A percentile compares a stretch with the other conserved stretches of the same genome.
These are phyloP conservation scores for Cudoniella acicularis DNA, from an alignment of 495 filamentous ascomycete genomes.

Conservation along the genomic window DNA sequence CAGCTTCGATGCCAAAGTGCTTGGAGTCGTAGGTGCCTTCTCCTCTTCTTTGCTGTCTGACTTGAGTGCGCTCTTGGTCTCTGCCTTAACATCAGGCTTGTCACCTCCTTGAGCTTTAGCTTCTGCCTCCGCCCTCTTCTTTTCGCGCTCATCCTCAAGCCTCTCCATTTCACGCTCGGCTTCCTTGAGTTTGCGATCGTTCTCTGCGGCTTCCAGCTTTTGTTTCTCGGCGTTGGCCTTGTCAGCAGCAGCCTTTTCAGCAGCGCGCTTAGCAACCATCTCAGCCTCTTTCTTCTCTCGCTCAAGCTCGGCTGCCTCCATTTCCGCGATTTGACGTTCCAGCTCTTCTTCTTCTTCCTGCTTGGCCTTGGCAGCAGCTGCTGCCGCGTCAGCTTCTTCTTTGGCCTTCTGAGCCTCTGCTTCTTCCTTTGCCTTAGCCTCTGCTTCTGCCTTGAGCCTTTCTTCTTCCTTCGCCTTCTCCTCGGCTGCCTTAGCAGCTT, in stretches of 20 bases:
- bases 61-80: conserved; percentile 19
- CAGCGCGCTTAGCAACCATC: conserved; percentile 51
- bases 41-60: conserved; percentile 29
- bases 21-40: conserved; percentile 28
- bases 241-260: conserved; percentile 56
- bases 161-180: conserved; percentile 52
- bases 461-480: conserved; percentile 26
- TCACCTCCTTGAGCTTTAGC: not conserved
- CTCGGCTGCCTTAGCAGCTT: not conserved
- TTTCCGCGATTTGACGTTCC: conserved; percentile 46
- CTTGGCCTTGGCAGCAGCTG: conserved; percentile 53
- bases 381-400: conserved; percentile 63
- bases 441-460: conserved; percentile 29
- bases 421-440: conserved; percentile 28
- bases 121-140: conserved; percentile 31
- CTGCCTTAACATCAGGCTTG: conserved; percentile 25
- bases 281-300: conserved; percentile 44
- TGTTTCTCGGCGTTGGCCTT: conserved; percentile 58
- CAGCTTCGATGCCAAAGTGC: conserved; percentile 39
- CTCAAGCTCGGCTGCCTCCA: conserved; percentile 49
- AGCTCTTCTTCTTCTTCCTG: conserved; percentile 52
- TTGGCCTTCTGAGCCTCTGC: conserved; percentile 51
- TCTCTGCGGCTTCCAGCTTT: conserved; percentile 49
- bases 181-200: conserved; percentile 55
- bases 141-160: conserved; percentile 51